Percentiles rank a stretch among this genome's conserved stretches.
Evolutionary conservation across 2,329 filamentous ascomycete species (phyloP).

Genomic region (Venturia pyrina): DNA sequence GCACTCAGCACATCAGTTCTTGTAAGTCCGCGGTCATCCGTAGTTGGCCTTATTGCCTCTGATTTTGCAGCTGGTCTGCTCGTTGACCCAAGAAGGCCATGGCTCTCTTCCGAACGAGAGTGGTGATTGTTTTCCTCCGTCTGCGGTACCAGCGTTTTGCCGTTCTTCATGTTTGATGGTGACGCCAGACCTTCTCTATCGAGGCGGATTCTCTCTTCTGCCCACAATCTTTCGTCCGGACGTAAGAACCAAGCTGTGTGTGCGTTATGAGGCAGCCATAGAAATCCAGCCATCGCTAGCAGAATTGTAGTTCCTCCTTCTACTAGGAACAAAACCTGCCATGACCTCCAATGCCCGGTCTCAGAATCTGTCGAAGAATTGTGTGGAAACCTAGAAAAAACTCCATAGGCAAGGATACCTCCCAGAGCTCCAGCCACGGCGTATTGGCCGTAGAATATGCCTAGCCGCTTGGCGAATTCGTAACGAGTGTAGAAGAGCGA

Average conservation of each 20-base stretch:
- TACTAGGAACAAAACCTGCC: constrained; percentile 42
- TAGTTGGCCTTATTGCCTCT: constrained; percentile 22
- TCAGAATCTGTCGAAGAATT: constrained; percentile 12
- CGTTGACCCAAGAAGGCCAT: constrained; percentile 15
- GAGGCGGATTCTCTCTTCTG: constrained; percentile 34
- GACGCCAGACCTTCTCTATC: constrained; percentile 21
- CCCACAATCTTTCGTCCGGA: constrained; percentile 34
- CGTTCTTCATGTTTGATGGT: not conserved
- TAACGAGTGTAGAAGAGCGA: constrained; percentile 49
- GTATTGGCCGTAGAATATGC: constrained; percentile 47
- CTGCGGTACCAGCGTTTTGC: not conserved
- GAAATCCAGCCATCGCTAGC: constrained; percentile 37
- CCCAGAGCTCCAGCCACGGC: constrained; percentile 47
- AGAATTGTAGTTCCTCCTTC: constrained; percentile 38
- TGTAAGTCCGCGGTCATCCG: constrained; percentile 33
- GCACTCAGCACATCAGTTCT: constrained; percentile 41
- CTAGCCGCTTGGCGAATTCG: constrained; percentile 45
- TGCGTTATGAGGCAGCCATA: constrained; percentile 40
- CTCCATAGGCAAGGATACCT: constrained; percentile 41
- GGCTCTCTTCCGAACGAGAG: not conserved
- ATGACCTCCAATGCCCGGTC: constrained; percentile 31
- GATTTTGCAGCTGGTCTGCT: constrained; percentile 17
- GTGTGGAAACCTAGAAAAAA: constrained; percentile 34
- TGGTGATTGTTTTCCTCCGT: not conserved
- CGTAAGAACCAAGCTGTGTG: constrained; percentile 44